Percentiles rank a stretch among this genome's conserved stretches.
phyloP scores from a whole-genome alignment of 768 basidiomycete genomes.

The Candolleomyces efflorescens region DNA sequence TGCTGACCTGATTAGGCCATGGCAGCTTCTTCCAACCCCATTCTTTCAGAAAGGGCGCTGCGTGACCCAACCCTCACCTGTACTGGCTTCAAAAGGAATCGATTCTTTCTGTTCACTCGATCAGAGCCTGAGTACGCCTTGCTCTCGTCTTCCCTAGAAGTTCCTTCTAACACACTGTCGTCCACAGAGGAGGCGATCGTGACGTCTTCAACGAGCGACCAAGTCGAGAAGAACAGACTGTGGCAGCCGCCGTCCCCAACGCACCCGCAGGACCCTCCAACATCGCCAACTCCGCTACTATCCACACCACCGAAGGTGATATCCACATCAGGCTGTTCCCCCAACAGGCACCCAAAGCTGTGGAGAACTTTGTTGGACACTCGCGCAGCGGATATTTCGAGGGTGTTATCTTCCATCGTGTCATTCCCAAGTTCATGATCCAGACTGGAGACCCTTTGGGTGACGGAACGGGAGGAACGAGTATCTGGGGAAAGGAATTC shows the following conservation, averaged over 20 bases:
- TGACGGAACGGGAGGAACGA: conserved; percentile 88
- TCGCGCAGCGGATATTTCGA: conserved; percentile 89
- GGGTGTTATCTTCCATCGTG: conserved; percentile 91
- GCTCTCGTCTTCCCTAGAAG: too few species aligned
- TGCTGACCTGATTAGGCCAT: conserved; percentile 57
- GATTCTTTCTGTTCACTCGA: conserved; percentile 95
- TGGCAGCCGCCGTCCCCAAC: conserved; percentile 59
- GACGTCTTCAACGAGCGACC: conserved; percentile 99
- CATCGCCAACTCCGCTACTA: conserved; percentile 75
- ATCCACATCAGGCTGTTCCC: conserved; percentile 90
- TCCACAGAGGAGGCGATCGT: conserved; percentile 72
- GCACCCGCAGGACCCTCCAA: conserved; percentile 58
- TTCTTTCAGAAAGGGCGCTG: conserved; percentile 78
- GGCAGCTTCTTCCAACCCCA: conserved; percentile 93
- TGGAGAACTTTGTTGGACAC: conserved; percentile 97
- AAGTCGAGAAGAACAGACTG: conserved; percentile 90
- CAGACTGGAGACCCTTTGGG: conserved; percentile 96
- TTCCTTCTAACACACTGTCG: too few species aligned
- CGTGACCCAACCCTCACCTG: conserved; percentile 92
- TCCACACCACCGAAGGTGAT: conserved; percentile 95
- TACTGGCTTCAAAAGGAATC: conserved; percentile 86
- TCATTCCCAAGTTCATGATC: conserved; percentile 98
- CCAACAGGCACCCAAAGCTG: conserved; percentile 87
- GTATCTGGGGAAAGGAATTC: conserved; percentile 87
- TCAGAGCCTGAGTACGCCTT: conserved; percentile 83